A percentile compares a stretch with the other conserved stretches of the same genome.
Conservation (phyloP, 208 protist species). For the Crithidia sp. region DNA sequence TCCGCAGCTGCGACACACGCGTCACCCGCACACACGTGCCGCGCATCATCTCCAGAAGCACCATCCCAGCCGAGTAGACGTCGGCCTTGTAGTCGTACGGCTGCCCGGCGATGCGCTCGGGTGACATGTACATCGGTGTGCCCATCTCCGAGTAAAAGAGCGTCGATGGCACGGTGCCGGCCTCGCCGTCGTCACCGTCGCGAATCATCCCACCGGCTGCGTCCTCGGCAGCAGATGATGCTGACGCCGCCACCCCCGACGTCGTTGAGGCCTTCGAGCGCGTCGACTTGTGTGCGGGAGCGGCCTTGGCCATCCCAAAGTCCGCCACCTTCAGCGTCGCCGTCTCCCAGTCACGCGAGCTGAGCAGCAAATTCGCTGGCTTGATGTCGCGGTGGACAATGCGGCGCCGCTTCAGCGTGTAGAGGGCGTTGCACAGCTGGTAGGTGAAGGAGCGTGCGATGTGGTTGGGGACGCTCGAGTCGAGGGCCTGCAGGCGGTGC, state of each 20-base stretch:
- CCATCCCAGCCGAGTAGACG: conserved; percentile 78
- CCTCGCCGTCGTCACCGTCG: conserved; percentile 4
- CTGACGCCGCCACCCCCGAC: not conserved
- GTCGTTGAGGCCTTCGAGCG: not conserved
- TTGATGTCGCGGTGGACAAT: conserved; percentile 93
- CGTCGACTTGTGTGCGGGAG: conserved; percentile 6
- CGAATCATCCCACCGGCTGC: not conserved
- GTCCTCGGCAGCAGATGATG: not conserved
- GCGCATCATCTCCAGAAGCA: conserved; percentile 82
- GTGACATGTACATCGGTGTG: conserved; percentile 76
- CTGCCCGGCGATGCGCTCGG: conserved; percentile 63
- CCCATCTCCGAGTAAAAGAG: conserved; percentile 71
- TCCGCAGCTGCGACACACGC: conserved; percentile 36
- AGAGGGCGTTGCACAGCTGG: conserved; percentile 71
- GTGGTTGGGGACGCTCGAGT: conserved; percentile 18
- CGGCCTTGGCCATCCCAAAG: conserved; percentile 70
- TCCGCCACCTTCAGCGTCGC: conserved; percentile 70
- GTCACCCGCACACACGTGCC: conserved; percentile 50
- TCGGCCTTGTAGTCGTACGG: conserved; percentile 78
- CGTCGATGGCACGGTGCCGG: conserved; percentile 4
- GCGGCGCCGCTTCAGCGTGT: conserved; percentile 38
- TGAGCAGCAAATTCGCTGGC: conserved; percentile 86
- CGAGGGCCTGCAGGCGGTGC: conserved; percentile 33
- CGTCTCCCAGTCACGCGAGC: conserved; percentile 46
- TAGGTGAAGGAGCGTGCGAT: conserved; percentile 56